These are phyloP conservation scores for Cutaneotrichosporon curvatum DNA, from an alignment of 1,284 basidiomycete genomes.

Conservation along the genomic window DNA sequence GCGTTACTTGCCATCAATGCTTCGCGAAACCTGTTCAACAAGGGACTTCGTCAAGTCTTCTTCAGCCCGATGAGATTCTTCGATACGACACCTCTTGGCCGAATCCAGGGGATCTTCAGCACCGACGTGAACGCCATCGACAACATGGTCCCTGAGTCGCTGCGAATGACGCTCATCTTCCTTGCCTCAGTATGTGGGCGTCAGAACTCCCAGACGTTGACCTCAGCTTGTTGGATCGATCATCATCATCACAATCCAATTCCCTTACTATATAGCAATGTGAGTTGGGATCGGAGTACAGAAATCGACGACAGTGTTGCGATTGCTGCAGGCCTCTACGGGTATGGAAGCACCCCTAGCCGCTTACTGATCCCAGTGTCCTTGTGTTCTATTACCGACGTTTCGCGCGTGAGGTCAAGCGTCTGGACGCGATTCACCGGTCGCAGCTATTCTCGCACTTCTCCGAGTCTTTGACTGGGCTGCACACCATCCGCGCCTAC, in stretches of 20 bases:
- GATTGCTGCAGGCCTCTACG: constrained; percentile 51
- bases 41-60: constrained; percentile 55
- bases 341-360: constrained; percentile 49
- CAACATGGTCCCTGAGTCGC: constrained; percentile 3
- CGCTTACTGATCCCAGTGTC: constrained; percentile 43
- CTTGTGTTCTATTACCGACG: constrained; percentile 74
- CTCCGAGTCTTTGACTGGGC: constrained; percentile 73
- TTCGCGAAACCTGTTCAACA: constrained; percentile 56
- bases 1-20: constrained; percentile 56
- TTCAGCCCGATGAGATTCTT: constrained; percentile 65
- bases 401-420: constrained; percentile 80
- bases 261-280: constrained; percentile 20
- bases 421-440: constrained; percentile 37
- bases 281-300: not conserved
- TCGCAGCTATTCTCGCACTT: constrained; percentile 73
- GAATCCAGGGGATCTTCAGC: constrained; percentile 60
- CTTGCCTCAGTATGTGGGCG: not conserved
- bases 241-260: constrained; percentile 19
- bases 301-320: not conserved
- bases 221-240: constrained; percentile 11
- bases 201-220: constrained; percentile 15
- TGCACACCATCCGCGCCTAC: constrained; percentile 81
- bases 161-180: not conserved
- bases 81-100: constrained; percentile 59
- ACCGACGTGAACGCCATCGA: constrained; percentile 30